Conservation (phyloP, 306 rosid genomes). For the Prunus dulcis region DNA sequence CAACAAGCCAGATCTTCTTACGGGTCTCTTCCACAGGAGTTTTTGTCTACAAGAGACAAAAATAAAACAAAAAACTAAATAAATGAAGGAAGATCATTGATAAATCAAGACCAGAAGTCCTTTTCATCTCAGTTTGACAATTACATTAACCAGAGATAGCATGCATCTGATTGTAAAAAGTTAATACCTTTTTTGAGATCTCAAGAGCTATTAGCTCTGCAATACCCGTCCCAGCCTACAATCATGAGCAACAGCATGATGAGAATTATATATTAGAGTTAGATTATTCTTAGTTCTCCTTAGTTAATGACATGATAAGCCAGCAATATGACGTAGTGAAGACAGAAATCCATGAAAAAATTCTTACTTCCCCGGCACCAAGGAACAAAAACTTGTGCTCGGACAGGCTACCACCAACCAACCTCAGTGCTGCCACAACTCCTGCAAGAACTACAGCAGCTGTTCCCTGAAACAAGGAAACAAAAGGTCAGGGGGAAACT, state of each 20-base stretch:
- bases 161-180: background rate
- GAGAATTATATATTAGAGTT: background rate
- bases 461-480: constrained; percentile 67
- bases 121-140: background rate
- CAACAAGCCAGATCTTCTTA: constrained; percentile 91
- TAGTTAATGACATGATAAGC: background rate
- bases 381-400: constrained; percentile 90
- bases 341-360: background rate
- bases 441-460: constrained; percentile 96
- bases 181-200: constrained; percentile 62
- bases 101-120: background rate
- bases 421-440: constrained; percentile 77
- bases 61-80: background rate
- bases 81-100: background rate
- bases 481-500: background rate
- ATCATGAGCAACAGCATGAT: constrained; percentile 17
- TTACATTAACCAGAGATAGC: constrained; percentile 4
- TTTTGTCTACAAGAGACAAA: constrained; percentile 46
- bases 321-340: background rate
- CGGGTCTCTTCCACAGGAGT: constrained; percentile 73
- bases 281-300: background rate
- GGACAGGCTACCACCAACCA: constrained; percentile 66
- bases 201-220: constrained; percentile 95
- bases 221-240: constrained; percentile 94
- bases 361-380: constrained; percentile 89